Evolutionary conservation across 1,284 basidiomycete species (phyloP).

Genomic region (Trichosporon sp.): DNA sequence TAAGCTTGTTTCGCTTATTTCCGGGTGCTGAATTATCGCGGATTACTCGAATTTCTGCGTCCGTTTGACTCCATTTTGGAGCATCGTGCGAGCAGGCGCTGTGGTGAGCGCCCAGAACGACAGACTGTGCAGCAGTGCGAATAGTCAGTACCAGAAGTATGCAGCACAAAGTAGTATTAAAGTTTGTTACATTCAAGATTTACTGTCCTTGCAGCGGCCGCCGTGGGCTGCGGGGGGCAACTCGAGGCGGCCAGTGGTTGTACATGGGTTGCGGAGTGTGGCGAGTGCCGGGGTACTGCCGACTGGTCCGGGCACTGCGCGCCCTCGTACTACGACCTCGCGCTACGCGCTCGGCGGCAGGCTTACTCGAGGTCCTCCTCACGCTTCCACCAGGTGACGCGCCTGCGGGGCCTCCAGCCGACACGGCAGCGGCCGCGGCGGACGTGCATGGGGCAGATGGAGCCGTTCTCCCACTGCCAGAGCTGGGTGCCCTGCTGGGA

Average conservation of each 20-base stretch:
- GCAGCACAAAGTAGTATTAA: not conserved
- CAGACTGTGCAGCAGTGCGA: too few relatives aligned
- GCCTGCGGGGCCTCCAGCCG: not conserved
- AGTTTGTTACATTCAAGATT: not conserved
- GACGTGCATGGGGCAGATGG: constrained; percentile 1
- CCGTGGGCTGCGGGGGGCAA: not conserved
- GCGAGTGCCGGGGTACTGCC: not conserved
- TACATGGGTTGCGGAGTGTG: not conserved
- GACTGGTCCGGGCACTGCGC: not conserved
- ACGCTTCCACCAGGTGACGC: not conserved
- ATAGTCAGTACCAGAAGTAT: not conserved
- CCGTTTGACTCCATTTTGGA: too few relatives aligned
- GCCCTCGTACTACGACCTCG: too few relatives aligned
- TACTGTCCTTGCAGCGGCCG: not conserved
- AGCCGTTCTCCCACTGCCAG: not conserved
- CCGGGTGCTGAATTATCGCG: too few relatives aligned
- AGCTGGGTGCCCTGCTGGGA: not conserved
- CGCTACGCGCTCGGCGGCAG: too few relatives aligned
- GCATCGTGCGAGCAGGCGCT: too few relatives aligned
- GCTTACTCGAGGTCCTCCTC: not conserved
- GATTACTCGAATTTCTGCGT: too few relatives aligned
- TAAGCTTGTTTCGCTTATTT: too few relatives aligned
- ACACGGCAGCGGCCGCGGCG: not conserved
- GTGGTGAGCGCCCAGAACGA: too few relatives aligned
- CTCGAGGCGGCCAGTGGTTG: not conserved